Percentiles rank a stretch among this genome's conserved stretches.
Evolutionary conservation across 2,329 filamentous ascomycete genomes (phyloP).

Genomic region (Boeremia exigua): DNA sequence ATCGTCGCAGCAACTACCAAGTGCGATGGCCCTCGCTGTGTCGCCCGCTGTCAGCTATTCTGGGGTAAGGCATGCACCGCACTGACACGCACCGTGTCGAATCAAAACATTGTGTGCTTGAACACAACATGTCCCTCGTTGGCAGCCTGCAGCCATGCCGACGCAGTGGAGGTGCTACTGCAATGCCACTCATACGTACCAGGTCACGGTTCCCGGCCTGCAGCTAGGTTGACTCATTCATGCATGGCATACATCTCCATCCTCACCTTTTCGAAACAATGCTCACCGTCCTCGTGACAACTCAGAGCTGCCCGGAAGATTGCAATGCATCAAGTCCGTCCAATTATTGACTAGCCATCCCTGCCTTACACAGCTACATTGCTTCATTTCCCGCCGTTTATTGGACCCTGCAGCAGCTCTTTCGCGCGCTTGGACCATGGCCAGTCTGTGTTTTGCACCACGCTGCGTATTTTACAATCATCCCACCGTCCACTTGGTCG

Average conservation of each 20-base stretch:
- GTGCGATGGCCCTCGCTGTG: conserved; percentile 7
- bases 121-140: conserved; percentile 14
- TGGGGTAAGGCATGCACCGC: conserved; percentile 20
- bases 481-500: conserved; percentile 12
- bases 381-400: conserved; percentile 23
- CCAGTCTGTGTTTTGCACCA: conserved; percentile 20
- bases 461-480: conserved; percentile 11
- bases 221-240: conserved; percentile 8
- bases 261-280: conserved; percentile 18
- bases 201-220: background rate
- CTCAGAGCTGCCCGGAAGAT: conserved; percentile 23
- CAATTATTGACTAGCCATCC: conserved; percentile 16
- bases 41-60: conserved; percentile 14
- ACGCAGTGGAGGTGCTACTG: background rate
- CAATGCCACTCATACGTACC: conserved; percentile 1
- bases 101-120: background rate
- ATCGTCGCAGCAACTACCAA: conserved; percentile 13
- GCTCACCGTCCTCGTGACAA: conserved; percentile 25
- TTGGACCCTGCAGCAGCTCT: conserved; percentile 39
- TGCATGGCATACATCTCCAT: conserved; percentile 1
- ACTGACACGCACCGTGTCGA: conserved; percentile 24
- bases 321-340: conserved; percentile 14
- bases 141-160: conserved; percentile 4
- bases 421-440: conserved; percentile 12
- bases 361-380: conserved; percentile 9